Conservation (phyloP, 1,139 yeast species). For the Saccharomyces hybrid region DNA sequence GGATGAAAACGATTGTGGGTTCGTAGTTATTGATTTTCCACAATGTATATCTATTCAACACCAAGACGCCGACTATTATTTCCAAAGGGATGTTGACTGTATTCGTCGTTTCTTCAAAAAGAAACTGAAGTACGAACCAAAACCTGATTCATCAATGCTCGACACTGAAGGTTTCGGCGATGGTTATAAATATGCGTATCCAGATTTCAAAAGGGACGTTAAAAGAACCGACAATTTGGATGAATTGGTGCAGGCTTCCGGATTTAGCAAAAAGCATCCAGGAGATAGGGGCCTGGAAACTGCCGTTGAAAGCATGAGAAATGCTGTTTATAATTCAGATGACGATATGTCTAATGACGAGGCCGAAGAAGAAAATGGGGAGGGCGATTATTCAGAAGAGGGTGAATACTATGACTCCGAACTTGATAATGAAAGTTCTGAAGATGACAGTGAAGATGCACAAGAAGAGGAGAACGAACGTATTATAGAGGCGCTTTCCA, state of each 20-base stretch:
- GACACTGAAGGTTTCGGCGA: slow-evolving; percentile 77
- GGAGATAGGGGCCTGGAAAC: slow-evolving; percentile 62
- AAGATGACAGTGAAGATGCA: slow-evolving; percentile 33
- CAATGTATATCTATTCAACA: slow-evolving; percentile 95
- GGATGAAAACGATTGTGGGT: slow-evolving; percentile 49
- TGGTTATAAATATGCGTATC: slow-evolving; percentile 71
- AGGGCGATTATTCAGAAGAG: slow-evolving; percentile 25
- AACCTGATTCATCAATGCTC: slow-evolving; percentile 54
- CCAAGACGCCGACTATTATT: slow-evolving; percentile 76
- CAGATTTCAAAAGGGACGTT: slow-evolving; percentile 72
- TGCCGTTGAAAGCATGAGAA: slow-evolving; percentile 63
- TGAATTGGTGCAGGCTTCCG: slow-evolving; percentile 83
- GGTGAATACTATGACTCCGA: slow-evolving; percentile 21
- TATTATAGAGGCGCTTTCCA: slow-evolving; percentile 59
- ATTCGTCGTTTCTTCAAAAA: slow-evolving; percentile 73
- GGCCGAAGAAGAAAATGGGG: slow-evolving; percentile 30
- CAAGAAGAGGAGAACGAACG: slow-evolving; percentile 60
- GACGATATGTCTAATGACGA: slow-evolving; percentile 19
- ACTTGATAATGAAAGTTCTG: slow-evolving; percentile 26
- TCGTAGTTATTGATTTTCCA: slow-evolving; percentile 94
- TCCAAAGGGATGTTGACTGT: slow-evolving; percentile 88
- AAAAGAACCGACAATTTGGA: slow-evolving; percentile 63
- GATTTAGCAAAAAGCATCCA: slow-evolving; percentile 68
- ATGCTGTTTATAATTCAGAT: slow-evolving; percentile 32
- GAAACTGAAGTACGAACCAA: slow-evolving; percentile 68